A percentile compares a stretch with the other conserved stretches of the same genome.
phyloP scores from a whole-genome alignment of 129 eudicot species.

The Flaveria sonorensis region DNA sequence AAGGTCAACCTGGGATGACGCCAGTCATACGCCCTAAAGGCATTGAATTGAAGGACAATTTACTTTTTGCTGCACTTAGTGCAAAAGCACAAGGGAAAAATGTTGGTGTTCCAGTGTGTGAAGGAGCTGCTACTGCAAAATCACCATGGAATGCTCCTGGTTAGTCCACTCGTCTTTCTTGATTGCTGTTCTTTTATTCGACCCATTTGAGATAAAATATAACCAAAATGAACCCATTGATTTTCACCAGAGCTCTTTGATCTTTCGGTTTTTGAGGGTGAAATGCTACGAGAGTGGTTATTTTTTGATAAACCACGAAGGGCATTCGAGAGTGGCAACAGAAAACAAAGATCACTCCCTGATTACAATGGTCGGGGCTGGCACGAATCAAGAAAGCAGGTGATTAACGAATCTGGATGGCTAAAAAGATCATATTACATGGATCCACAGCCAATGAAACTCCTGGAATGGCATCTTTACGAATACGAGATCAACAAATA shows the following conservation, averaged over 20 bases:
- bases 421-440: constrained; percentile 91
- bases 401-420: constrained; percentile 80
- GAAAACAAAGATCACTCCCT: constrained; percentile 92
- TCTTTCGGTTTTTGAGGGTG: constrained; percentile 77
- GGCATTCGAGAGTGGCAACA: constrained; percentile 90
- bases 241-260: constrained; percentile 74
- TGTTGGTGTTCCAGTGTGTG: constrained; percentile 89
- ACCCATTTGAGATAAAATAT: constrained; percentile 6
- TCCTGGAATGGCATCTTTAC: constrained; percentile 85
- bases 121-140: constrained; percentile 85
- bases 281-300: constrained; percentile 92
- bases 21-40: constrained; percentile 84
- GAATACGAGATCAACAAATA: constrained; percentile 86
- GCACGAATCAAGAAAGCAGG: constrained; percentile 96
- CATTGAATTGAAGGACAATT: constrained; percentile 76
- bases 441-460: constrained; percentile 92
- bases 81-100: constrained; percentile 78
- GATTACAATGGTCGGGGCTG: constrained; percentile 92
- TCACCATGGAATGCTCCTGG: constrained; percentile 97
- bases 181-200: neutral
- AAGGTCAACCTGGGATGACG: constrained; percentile 72
- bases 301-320: constrained; percentile 94
- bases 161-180: constrained; percentile 21
- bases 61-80: constrained; percentile 76
- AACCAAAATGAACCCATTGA: neutral